Percentiles rank a stretch among this genome's conserved stretches.
Conservation (phyloP, 805 yeast genomes). For the Saccharomycodes ludwigii region DNA sequence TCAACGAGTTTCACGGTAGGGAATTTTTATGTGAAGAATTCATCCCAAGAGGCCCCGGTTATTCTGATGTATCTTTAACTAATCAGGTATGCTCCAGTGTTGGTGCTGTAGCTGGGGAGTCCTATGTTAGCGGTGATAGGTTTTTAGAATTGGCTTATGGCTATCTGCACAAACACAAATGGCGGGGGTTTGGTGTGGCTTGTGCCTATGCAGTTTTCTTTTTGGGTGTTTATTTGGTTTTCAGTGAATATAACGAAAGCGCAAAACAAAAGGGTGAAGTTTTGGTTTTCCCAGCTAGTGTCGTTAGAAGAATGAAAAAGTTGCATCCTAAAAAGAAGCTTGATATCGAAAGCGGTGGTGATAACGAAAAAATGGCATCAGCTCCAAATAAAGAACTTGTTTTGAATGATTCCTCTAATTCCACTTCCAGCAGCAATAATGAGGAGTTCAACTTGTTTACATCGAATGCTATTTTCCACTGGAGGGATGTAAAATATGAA, state of each 20-base stretch:
- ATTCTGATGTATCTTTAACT: constrained; percentile 23
- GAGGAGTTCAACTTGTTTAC: constrained; percentile 21
- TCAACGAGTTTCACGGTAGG: constrained; percentile 41
- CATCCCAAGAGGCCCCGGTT: constrained; percentile 38
- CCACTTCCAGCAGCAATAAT: too few species aligned
- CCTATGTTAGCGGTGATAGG: constrained; percentile 37
- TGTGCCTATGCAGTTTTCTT: constrained; percentile 45
- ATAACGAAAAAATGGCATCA: too few species aligned
- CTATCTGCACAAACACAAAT: constrained; percentile 35
- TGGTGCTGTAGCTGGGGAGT: constrained; percentile 42
- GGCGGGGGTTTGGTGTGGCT: constrained; percentile 57
- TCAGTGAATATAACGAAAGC: constrained; percentile 47
- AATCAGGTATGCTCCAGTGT: constrained; percentile 42
- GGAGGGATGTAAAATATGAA: constrained; percentile 66
- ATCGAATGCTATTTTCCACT: constrained; percentile 49
- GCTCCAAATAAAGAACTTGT: constrained; percentile 16
- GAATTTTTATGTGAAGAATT: constrained; percentile 33
- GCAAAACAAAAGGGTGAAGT: constrained; percentile 65
- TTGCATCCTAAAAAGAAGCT: constrained; percentile 12
- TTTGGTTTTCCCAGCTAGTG: constrained; percentile 41
- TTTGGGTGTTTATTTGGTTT: constrained; percentile 36
- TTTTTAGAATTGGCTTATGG: constrained; percentile 33
- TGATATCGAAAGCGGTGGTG: constrained; percentile 14
- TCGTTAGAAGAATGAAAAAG: constrained; percentile 33
- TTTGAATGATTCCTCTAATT: constrained; percentile 14